phyloP scores from a whole-genome alignment of 2,329 filamentous ascomycete genomes.

The Arthroderma uncinatum region DNA sequence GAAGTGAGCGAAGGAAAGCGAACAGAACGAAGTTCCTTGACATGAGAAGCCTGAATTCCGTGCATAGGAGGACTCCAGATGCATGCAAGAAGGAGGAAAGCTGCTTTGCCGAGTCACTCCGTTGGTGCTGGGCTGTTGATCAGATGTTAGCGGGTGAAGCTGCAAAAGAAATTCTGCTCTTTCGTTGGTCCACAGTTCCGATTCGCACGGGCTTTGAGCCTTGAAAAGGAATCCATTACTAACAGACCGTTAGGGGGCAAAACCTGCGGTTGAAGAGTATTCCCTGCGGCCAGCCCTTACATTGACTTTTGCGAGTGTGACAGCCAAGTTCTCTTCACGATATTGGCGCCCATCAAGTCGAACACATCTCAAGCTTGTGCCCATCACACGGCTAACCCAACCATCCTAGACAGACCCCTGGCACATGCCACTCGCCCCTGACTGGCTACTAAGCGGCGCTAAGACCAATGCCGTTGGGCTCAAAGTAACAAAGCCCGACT shows the following conservation, averaged over 20 bases:
- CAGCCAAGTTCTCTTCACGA: neutral
- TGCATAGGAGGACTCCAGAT: neutral
- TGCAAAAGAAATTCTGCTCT: constrained; percentile 1
- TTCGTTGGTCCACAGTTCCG: neutral
- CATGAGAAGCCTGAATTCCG: neutral
- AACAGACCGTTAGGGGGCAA: neutral
- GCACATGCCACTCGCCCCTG: neutral
- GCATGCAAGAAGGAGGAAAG: neutral
- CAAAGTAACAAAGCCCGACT: neutral
- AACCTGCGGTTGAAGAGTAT: neutral
- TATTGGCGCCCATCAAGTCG: neutral
- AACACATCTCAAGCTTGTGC: neutral
- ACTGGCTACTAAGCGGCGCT: constrained; percentile 1
- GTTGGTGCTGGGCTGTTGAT: neutral
- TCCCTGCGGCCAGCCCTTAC: neutral
- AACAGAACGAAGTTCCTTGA: neutral
- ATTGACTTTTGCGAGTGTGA: constrained; percentile 1
- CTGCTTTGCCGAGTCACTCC: neutral
- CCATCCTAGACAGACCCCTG: neutral
- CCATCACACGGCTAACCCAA: neutral
- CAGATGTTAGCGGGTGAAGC: constrained; percentile 1
- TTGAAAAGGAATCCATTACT: neutral
- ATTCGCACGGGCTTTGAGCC: neutral
- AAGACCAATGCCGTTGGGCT: neutral
- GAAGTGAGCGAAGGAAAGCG: neutral